Evolutionary conservation across 2,329 filamentous ascomycete species (phyloP).

Genomic region (Truncatella angustata): DNA sequence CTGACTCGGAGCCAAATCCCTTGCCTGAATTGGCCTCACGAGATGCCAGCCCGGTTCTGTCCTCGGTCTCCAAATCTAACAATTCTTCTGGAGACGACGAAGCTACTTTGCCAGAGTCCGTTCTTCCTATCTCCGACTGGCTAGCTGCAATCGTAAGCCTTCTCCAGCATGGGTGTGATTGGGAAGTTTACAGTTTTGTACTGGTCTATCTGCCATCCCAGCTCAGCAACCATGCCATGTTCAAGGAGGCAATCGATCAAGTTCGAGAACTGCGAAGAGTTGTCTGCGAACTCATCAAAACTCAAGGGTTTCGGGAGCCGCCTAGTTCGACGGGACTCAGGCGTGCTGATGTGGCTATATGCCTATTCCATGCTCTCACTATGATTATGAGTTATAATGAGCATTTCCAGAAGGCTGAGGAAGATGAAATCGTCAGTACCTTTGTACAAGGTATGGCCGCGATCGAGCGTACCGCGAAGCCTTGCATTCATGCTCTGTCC

Average conservation of each 20-base stretch:
- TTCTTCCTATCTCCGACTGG: conserved; percentile 66
- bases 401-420: conserved; percentile 77
- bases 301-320: conserved; percentile 76
- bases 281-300: conserved; percentile 80
- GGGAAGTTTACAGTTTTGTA: conserved; percentile 91
- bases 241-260: conserved; percentile 69
- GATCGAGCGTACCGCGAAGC: conserved; percentile 84
- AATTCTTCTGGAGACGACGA: conserved; percentile 1
- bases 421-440: conserved; percentile 83
- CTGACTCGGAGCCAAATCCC: conserved; percentile 53
- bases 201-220: conserved; percentile 84
- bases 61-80: conserved; percentile 31
- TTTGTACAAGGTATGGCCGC: conserved; percentile 83
- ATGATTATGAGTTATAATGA: conserved; percentile 90
- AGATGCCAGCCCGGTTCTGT: conserved; percentile 50
- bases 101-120: conserved; percentile 28
- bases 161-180: conserved; percentile 73
- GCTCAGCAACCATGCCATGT: conserved; percentile 85
- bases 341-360: conserved; percentile 84
- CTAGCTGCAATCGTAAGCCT: conserved; percentile 74
- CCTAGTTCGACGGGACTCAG: conserved; percentile 76
- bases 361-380: conserved; percentile 81
- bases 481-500: conserved; percentile 90
- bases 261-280: conserved; percentile 73
- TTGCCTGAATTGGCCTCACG: conserved; percentile 47